These are phyloP conservation scores for Alternaria atra DNA, from an alignment of 2,329 filamentous ascomycete genomes.

Conservation along the genomic window DNA sequence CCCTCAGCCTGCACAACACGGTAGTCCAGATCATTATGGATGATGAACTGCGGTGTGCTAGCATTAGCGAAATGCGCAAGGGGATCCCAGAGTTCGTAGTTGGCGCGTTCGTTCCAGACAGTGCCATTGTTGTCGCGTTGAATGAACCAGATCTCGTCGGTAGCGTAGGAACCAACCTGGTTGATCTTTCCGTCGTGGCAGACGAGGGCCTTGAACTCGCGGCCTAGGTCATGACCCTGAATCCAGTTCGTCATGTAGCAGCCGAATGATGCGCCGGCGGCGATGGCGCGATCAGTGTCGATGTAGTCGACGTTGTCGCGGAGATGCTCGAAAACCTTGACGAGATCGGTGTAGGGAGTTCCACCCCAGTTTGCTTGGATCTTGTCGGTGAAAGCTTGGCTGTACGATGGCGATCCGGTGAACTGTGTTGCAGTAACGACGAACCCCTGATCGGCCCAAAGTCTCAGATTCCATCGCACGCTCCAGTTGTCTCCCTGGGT, in stretches of 20 bases:
- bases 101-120: conserved; percentile 52
- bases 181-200: conserved; percentile 87
- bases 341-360: conserved; percentile 82
- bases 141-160: conserved; percentile 63
- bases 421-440: conserved; percentile 83
- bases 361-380: conserved; percentile 86
- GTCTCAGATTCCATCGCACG: conserved; percentile 82
- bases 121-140: conserved; percentile 56
- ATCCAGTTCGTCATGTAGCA: conserved; percentile 75
- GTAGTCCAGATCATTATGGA: conserved; percentile 90
- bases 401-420: conserved; percentile 83
- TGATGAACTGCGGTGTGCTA: conserved; percentile 85
- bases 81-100: conserved; percentile 68
- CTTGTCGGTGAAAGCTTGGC: conserved; percentile 77
- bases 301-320: conserved; percentile 71
- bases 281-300: conserved; percentile 75
- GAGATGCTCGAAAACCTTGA: conserved; percentile 79
- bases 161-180: conserved; percentile 57
- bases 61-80: conserved; percentile 70
- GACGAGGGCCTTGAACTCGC: conserved; percentile 86
- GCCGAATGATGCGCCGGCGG: conserved; percentile 68
- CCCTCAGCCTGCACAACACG: conserved; percentile 87
- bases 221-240: conserved; percentile 82
- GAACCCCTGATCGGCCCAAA: conserved; percentile 88
- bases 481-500: conserved; percentile 79